Evolutionary conservation across 2,329 filamentous ascomycete genomes (phyloP), one percentile per base, ranked within the genome.

Genomic region (Dryadomyces quercus-mongolicae): DNA sequence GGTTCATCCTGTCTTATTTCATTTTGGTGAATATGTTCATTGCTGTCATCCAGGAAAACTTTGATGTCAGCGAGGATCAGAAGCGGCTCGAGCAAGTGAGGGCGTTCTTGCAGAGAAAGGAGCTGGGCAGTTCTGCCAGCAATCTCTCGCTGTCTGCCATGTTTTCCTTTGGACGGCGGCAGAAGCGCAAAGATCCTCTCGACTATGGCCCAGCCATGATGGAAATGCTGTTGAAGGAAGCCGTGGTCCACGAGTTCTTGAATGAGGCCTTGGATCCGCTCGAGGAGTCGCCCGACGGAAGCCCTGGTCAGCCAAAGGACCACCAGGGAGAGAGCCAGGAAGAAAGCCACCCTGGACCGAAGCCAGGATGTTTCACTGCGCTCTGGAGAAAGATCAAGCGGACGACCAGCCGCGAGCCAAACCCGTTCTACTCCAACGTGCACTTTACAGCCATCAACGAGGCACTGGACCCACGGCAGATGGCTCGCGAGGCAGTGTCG

Each of bases 11-110:
- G 46, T 80, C 90, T 6, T 96, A 94, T 68, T 92, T 97, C 66
- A 95, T 98, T 70, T 80, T 97, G 58, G 73, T 98, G 72, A 98
- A 97, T 66, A 98, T 98, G 93, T 98, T 98, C 75, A 97, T 98
- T 87, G 93, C 93, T 75, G 93, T 98, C 71, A 98, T 98, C 60
- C 93, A 98, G 68, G 93, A 98, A 66, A 98, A 95, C 64, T 98
- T 98, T 66, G 93, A 98, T 70, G 90, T 98, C 25, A 95, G 91
- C 3, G 93, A 98, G 67, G 94, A 98, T 65, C 91, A 97, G 67
- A 98, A 98, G 70, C 89, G 94, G 20, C 71, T 97, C 58, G 89
- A 97, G 66, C 94, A 98, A 70, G 91, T 98, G 57, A 92, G 91
- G 64, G 88, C 92, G 1, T 98, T 97, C 62, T 73, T 98, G 47